These are phyloP conservation scores for Bromus sterilis DNA, from an alignment of 176 grass and related monocot species.

Conservation along the genomic window DNA sequence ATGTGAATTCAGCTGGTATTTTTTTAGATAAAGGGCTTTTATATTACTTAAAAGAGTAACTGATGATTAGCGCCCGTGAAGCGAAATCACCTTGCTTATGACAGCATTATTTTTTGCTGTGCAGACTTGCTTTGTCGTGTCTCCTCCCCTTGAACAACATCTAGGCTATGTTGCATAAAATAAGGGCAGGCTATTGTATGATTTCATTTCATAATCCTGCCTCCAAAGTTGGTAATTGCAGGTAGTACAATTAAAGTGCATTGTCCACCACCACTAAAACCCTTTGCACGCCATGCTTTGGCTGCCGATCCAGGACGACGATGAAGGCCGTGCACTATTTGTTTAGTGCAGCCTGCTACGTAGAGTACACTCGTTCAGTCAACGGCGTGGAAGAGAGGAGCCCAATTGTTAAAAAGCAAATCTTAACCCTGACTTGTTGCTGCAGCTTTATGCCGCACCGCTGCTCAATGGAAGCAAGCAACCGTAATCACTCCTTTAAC, in stretches of 20 bases:
- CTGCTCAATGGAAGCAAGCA: constrained; percentile 8
- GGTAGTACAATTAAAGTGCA: constrained; percentile 6
- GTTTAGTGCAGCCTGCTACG: too few species aligned
- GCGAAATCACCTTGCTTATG: background rate
- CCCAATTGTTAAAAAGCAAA: background rate
- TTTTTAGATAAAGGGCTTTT: too few species aligned
- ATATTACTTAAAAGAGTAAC: too few species aligned
- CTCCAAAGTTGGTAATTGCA: background rate
- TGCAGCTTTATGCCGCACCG: background rate
- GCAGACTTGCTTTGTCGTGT: background rate
- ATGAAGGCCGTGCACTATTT: background rate
- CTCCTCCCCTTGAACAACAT: background rate
- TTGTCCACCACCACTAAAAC: background rate
- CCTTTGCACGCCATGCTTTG: background rate
- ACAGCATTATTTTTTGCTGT: background rate
- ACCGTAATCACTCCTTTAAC: background rate
- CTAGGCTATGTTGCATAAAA: background rate
- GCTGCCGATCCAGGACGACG: background rate
- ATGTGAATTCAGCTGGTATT: background rate
- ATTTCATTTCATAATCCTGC: background rate
- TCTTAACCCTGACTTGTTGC: background rate
- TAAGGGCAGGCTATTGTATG: background rate
- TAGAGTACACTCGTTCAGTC: too few species aligned
- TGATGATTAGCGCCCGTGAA: background rate
- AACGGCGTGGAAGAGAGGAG: too few species aligned